A percentile compares a stretch with the other conserved stretches of the same genome.
phyloP scores from a whole-genome alignment of 2,329 filamentous ascomycete species.

The Penicillium sp. region DNA sequence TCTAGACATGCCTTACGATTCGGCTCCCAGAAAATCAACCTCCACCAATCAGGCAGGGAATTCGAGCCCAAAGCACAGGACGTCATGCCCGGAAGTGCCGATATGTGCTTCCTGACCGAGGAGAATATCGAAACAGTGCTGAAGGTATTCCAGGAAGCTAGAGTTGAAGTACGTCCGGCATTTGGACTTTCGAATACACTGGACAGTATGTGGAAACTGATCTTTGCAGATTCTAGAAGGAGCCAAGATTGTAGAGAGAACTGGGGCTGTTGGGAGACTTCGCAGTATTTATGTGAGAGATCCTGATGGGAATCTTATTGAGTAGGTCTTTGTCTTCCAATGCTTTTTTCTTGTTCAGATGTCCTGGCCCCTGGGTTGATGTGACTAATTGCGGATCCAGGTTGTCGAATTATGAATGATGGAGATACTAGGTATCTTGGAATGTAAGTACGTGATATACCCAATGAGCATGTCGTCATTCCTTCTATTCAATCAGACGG shows the following conservation, averaged over 20 bases:
- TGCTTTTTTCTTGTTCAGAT: neutral
- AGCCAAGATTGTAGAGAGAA: slow-evolving; percentile 51
- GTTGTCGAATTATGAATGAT: slow-evolving; percentile 2
- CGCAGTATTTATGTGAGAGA: slow-evolving; percentile 59
- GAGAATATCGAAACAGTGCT: slow-evolving; percentile 49
- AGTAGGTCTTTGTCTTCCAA: slow-evolving; percentile 43
- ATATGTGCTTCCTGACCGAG: slow-evolving; percentile 58
- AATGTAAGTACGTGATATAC: too few species aligned
- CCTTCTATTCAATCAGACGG: too few species aligned
- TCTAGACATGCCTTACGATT: slow-evolving; percentile 54
- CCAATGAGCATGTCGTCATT: too few species aligned
- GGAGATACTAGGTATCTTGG: neutral
- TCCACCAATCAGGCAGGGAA: slow-evolving; percentile 56
- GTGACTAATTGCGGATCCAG: neutral
- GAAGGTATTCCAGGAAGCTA: slow-evolving; percentile 38
- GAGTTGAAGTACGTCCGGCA: slow-evolving; percentile 38
- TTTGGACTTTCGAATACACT: too few species aligned
- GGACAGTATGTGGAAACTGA: slow-evolving; percentile 10
- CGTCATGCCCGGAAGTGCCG: slow-evolving; percentile 55
- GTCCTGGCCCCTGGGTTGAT: too few species aligned
- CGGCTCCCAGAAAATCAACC: slow-evolving; percentile 59
- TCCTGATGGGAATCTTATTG: slow-evolving; percentile 60
- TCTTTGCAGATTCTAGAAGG: slow-evolving; percentile 44
- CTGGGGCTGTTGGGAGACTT: slow-evolving; percentile 54
- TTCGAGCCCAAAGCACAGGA: slow-evolving; percentile 57